These are phyloP conservation scores for Boletellus emodensis DNA, from an alignment of 768 basidiomycete species.

Conservation along the genomic window DNA sequence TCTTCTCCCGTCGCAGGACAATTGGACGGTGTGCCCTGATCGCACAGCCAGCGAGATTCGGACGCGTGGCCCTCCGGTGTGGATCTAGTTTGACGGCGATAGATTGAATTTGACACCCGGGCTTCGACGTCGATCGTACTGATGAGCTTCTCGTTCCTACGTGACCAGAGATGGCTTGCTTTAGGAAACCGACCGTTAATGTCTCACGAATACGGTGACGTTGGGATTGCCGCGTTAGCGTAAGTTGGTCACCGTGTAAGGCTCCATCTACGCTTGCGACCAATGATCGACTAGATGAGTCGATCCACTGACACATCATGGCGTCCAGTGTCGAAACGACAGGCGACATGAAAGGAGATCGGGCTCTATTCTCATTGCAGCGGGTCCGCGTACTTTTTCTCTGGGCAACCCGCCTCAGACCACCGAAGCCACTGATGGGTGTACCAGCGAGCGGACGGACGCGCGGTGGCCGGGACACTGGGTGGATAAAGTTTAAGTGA, in stretches of 20 bases:
- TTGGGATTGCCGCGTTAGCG: slow-evolving; percentile 12
- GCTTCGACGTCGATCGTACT: slow-evolving; percentile 25
- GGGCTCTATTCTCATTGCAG: too few relatives aligned
- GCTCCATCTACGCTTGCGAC: slow-evolving; percentile 2
- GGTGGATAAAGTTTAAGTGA: too few relatives aligned
- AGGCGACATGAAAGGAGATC: slow-evolving; percentile 8
- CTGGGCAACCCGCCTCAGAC: too few relatives aligned
- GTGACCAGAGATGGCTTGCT: slow-evolving; percentile 8
- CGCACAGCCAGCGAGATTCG: slow-evolving; percentile 22
- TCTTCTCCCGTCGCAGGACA: slow-evolving; percentile 10
- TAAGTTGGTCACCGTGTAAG: slow-evolving; percentile 3
- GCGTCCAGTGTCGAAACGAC: slow-evolving; percentile 1
- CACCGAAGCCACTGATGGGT: too few relatives aligned
- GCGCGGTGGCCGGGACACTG: too few relatives aligned
- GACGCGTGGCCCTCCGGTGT: slow-evolving; percentile 15
- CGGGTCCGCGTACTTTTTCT: too few relatives aligned
- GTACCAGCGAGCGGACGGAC: too few relatives aligned
- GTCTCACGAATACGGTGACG: slow-evolving; percentile 5
- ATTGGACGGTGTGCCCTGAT: slow-evolving; percentile 13
- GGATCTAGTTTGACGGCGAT: slow-evolving; percentile 16
- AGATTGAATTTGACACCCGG: slow-evolving; percentile 6
- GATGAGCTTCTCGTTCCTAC: slow-evolving; percentile 18
- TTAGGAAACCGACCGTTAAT: slow-evolving; percentile 16
- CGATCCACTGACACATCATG: slow-evolving; percentile 12
- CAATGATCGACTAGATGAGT: slow-evolving; percentile 7